Conservation (phyloP, 169 alveolate species). For the Miamiensis avidus region DNA sequence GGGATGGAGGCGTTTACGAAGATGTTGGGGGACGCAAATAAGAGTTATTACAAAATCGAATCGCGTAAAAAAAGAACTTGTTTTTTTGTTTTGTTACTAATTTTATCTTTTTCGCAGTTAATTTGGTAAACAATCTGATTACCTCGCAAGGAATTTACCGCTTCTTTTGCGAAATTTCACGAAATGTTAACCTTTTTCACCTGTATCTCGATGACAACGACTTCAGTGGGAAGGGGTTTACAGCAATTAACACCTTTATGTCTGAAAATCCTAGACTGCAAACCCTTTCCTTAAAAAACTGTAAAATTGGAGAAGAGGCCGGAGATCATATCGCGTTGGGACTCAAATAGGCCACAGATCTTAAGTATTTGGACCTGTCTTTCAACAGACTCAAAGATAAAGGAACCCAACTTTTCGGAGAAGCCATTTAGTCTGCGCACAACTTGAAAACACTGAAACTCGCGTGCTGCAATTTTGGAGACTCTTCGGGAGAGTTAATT, state of each 20-base stretch:
- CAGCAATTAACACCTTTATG: neutral
- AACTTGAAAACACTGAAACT: neutral
- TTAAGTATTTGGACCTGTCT: neutral
- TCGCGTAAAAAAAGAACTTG: too few relatives aligned
- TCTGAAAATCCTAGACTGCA: neutral
- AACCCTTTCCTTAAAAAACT: neutral
- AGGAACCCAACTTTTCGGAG: neutral
- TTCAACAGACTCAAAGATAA: neutral
- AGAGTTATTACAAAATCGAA: too few relatives aligned
- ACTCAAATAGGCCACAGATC: neutral
- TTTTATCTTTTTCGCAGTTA: neutral
- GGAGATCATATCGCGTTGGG: neutral
- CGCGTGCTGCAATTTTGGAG: neutral
- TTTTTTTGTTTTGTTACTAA: too few relatives aligned
- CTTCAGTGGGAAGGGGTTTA: neutral
- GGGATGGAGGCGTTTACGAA: too few relatives aligned
- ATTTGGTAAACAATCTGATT: too few relatives aligned
- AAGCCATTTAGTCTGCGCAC: neutral
- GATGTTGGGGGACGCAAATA: too few relatives aligned
- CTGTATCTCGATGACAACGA: neutral
- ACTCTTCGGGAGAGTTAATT: neutral
- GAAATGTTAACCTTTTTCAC: neutral
- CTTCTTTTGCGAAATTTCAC: too few relatives aligned
- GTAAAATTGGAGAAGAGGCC: neutral
- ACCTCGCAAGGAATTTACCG: neutral